Conservation (phyloP, 1,139 yeast species). For the Meyerozyma athensensis region DNA sequence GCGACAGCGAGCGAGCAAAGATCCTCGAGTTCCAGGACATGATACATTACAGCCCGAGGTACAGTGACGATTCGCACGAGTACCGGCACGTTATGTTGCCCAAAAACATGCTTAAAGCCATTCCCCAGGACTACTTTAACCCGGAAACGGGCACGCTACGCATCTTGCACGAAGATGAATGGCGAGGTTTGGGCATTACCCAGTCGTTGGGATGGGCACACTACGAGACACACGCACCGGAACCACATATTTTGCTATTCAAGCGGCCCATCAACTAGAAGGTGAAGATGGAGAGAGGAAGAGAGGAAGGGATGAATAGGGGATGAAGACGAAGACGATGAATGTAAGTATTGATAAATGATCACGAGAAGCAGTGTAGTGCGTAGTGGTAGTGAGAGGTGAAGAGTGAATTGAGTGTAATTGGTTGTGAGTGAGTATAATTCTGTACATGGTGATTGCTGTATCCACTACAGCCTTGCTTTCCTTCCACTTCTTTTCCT, state of each 20-base stretch:
- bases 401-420: no score
- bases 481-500: not conserved
- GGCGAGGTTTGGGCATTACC: slow-evolving; percentile 98
- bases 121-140: slow-evolving; percentile 94
- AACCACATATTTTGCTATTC: slow-evolving; percentile 92
- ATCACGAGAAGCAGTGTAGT: not conserved
- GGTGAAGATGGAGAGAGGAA: not conserved
- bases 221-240: slow-evolving; percentile 97
- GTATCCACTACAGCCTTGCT: no score
- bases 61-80: slow-evolving; percentile 86
- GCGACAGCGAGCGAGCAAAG: slow-evolving; percentile 80
- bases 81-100: slow-evolving; percentile 94
- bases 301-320: no score
- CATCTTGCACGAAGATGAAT: slow-evolving; percentile 88
- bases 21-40: slow-evolving; percentile 89
- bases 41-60: slow-evolving; percentile 90
- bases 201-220: slow-evolving; percentile 98
- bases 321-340: not conserved
- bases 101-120: slow-evolving; percentile 88
- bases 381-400: not conserved
- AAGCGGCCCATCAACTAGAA: slow-evolving; percentile 53
- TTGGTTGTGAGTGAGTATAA: no score
- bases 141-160: slow-evolving; percentile 93
- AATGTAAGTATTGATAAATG: not conserved
- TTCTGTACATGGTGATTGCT: no score